Conservation (phyloP, 2,329 filamentous ascomycete species). For the Botrytis cinerea region DNA sequence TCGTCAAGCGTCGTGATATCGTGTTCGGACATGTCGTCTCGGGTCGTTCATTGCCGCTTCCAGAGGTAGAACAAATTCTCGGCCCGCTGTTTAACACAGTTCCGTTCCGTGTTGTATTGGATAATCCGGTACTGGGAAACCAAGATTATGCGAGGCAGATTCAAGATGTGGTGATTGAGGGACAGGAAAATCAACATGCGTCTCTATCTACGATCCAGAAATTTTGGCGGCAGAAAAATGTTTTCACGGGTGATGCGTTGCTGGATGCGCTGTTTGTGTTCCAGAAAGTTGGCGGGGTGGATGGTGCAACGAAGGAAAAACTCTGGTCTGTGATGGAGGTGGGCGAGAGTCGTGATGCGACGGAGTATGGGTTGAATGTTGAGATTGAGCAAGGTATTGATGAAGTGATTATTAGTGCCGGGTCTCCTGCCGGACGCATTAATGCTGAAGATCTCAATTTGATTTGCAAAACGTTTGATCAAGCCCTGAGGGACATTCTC, state of each 20-base stretch:
- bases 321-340: conserved; percentile 6
- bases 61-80: conserved; percentile 37
- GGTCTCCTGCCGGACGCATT: conserved; percentile 16
- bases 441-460: conserved; percentile 6
- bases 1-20: conserved; percentile 48
- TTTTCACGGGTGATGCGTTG: neutral
- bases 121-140: conserved; percentile 23
- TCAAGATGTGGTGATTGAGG: conserved; percentile 1
- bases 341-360: conserved; percentile 8
- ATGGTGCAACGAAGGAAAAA: neutral
- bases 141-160: conserved; percentile 9
- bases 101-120: conserved; percentile 37
- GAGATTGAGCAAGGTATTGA: conserved; percentile 8
- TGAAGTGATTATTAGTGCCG: neutral
- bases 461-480: conserved; percentile 4
- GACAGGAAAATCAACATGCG: conserved; percentile 20
- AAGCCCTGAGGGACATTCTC: conserved; percentile 9
- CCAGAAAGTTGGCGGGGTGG: neutral
- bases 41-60: conserved; percentile 43
- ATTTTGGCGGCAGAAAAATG: neutral
- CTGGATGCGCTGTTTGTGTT: conserved; percentile 20
- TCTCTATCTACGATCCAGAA: conserved; percentile 17
- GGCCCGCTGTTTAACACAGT: conserved; percentile 37
- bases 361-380: conserved; percentile 20
- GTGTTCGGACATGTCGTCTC: conserved; percentile 44